Base-by-base conservation (phyloP, 2,329 filamentous ascomycete genomes). In the Domatiomyces globalis region DNA sequence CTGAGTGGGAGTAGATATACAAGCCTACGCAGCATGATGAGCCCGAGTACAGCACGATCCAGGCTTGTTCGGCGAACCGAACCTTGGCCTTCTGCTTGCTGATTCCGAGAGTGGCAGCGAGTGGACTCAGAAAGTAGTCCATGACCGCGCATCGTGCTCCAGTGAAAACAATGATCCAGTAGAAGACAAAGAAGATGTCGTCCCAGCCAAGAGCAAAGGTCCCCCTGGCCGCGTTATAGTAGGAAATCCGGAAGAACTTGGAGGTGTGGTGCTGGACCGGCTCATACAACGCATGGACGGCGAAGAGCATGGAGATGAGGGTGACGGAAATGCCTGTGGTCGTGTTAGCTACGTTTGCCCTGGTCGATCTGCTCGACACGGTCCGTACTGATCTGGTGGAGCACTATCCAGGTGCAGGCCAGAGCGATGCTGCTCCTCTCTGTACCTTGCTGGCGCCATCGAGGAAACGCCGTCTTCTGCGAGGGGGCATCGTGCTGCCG, bases 61-160 rank as follows among this genome's bases (percentile, higher is more conserved):
- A 96, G 46, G 83, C 87, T 71, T 98, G 92, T 71, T 98, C 92
- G 56, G 87, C 87, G 69, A 96, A 94, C 53, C 92, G 79, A 47
- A 86, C 79, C 54, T 84, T 72, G 46, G 81, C 80, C 71, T 95
- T 95, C 29, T 51, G 56, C 64, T 83, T 85, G 60, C 77, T 76
- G 61, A 95, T 78, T 36, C 90, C 90, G 56, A 78, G 76, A 46
- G 74, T 71, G 57, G 79, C 81, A 44, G 85, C 89, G 51, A 94
- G 69, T 5, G 90, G 92, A 18, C 80, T 80, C 49, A 96, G 75
- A 10, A 94, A 62, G 70, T 94, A 92, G 65, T 95, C 89, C 80
- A 96, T 94, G 51, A 79, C 74, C 49, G 80, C 81, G 42, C 87
- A 89, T 53, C 92, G 83, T 49, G 95, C 74, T 19, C 85, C 89